phyloP scores from a whole-genome alignment of 2,329 filamentous ascomycete genomes.

The Epichloe uncinata region DNA sequence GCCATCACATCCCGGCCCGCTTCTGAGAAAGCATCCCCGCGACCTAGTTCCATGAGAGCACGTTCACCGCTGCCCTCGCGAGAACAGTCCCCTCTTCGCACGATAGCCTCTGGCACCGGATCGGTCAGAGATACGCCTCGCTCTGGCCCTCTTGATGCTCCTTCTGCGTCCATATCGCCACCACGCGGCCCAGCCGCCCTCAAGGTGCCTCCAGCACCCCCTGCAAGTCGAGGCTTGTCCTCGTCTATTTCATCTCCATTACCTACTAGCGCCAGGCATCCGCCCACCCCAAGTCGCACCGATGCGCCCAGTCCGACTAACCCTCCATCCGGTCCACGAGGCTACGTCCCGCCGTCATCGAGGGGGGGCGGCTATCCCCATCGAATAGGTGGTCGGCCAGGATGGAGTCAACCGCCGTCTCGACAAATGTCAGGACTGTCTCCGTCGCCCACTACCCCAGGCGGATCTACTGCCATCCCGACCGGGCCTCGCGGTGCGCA shows the following conservation, averaged over 20 bases:
- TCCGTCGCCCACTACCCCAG: constrained; percentile 26
- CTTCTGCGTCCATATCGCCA: constrained; percentile 28
- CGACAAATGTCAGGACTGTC: constrained; percentile 22
- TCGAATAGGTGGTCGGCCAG: constrained; percentile 33
- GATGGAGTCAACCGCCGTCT: constrained; percentile 25
- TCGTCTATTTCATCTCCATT: constrained; percentile 23
- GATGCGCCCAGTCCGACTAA: constrained; percentile 32
- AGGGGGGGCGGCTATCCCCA: constrained; percentile 32
- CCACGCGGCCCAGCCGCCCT: constrained; percentile 42
- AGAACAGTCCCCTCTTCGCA: constrained; percentile 23
- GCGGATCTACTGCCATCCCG: constrained; percentile 29
- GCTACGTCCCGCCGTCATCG: constrained; percentile 31
- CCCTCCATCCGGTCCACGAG: constrained; percentile 41
- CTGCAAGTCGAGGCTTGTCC: constrained; percentile 25
- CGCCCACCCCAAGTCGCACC: constrained; percentile 22
- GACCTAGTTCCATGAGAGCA: constrained; percentile 30
- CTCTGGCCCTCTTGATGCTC: constrained; percentile 15
- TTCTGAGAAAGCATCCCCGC: constrained; percentile 41
- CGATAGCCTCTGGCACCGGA: constrained; percentile 10
- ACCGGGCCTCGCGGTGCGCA: constrained; percentile 31
- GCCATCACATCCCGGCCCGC: constrained; percentile 35
- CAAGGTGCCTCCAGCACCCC: constrained; percentile 34
- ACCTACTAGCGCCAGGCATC: constrained; percentile 20
- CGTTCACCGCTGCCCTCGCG: constrained; percentile 35
- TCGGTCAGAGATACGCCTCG: constrained; percentile 17